Conservation (phyloP, 2,329 filamentous ascomycete species). For the Fusarium subglutinans region DNA sequence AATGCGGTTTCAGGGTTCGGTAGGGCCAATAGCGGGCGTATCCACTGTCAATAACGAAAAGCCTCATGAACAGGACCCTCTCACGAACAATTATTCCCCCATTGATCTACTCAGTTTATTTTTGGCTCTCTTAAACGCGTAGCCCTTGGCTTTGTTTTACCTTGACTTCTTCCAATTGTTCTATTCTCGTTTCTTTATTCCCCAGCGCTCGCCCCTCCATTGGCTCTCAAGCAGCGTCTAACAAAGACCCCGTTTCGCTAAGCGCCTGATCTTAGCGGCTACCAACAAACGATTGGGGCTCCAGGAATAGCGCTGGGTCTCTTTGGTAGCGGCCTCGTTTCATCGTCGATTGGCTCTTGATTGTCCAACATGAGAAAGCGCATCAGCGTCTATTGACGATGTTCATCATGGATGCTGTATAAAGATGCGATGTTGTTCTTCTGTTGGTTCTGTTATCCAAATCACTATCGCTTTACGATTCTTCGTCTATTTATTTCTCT, state of each 20-base stretch:
- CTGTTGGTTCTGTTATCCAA: background rate
- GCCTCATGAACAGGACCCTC: background rate
- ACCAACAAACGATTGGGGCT: slow-evolving; percentile 35
- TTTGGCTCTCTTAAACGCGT: background rate
- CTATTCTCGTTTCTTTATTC: slow-evolving; percentile 25
- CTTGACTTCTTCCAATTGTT: background rate
- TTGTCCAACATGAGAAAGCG: background rate
- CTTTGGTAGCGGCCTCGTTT: slow-evolving; percentile 7
- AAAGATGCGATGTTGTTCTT: slow-evolving; percentile 1
- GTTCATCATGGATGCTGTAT: slow-evolving; percentile 13
- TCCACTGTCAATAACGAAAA: background rate
- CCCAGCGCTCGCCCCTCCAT: background rate
- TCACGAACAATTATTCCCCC: background rate
- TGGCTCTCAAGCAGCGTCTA: slow-evolving; percentile 19
- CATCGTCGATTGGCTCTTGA: slow-evolving; percentile 32
- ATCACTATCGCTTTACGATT: slow-evolving; percentile 4
- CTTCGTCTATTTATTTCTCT: background rate
- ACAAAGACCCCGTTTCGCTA: slow-evolving; percentile 36
- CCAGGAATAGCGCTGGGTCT: slow-evolving; percentile 14
- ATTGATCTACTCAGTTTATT: background rate
- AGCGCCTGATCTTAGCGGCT: slow-evolving; percentile 34
- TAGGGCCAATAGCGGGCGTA: background rate
- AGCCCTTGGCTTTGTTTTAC: background rate
- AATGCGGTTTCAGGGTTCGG: background rate
- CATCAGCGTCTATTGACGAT: slow-evolving; percentile 2